Evolutionary conservation across 139 green algal species (phyloP).

Genomic region (Penium margaritaceum): DNA sequence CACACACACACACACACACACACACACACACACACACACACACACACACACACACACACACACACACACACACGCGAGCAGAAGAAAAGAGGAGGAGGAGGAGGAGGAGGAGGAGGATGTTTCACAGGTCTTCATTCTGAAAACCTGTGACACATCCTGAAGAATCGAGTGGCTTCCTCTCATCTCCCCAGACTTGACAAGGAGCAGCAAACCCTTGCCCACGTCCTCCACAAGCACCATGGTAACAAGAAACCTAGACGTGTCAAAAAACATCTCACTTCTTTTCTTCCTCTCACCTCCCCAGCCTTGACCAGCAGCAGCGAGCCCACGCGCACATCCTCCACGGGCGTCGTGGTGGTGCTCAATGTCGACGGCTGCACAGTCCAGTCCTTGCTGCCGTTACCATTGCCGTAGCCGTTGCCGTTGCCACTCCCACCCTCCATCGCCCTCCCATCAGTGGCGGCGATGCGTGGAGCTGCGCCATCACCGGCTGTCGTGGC

Average conservation of each 20-base stretch:
- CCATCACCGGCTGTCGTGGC: too few species aligned
- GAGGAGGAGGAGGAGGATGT: too few species aligned
- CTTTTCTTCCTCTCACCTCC: slow-evolving; percentile 11
- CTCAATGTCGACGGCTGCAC: too few species aligned
- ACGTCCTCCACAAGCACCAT: slow-evolving; percentile 24
- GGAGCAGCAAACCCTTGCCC: background rate
- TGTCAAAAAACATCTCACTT: background rate
- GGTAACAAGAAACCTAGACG: background rate
- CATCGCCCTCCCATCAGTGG: too few species aligned
- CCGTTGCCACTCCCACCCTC: background rate
- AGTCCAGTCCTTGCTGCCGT: too few species aligned
- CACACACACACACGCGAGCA: background rate
- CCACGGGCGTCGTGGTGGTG: slow-evolving; percentile 27
- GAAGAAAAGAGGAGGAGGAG: background rate
- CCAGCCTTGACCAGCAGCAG: slow-evolving; percentile 33
- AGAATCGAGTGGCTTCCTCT: background rate
- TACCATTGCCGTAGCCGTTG: background rate
- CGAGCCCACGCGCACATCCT: slow-evolving; percentile 6
- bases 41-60: too few species aligned
- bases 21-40: too few species aligned
- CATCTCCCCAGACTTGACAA: slow-evolving; percentile 30
- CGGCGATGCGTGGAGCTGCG: too few species aligned
- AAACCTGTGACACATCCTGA: background rate
- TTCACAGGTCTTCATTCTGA: too few species aligned
- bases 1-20: too few species aligned